Evolutionary conservation across 352 stramenopile genomes (phyloP), one percentile per base, ranked within the genome.

Genomic region (Saprolegnia diclina): DNA sequence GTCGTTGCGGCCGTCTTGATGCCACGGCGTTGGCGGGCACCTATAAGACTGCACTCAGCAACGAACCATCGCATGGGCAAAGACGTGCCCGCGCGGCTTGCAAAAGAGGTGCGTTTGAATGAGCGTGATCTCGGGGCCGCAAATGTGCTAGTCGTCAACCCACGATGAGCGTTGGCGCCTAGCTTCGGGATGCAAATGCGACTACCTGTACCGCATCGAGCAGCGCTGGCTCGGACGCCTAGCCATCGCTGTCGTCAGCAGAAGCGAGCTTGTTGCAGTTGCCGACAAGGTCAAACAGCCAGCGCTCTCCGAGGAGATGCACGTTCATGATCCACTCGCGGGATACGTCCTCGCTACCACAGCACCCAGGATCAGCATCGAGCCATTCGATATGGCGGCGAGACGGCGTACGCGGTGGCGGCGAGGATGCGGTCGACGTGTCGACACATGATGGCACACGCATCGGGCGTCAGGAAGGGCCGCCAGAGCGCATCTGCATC

Each of bases 301-400:
- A 69, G 21, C 21, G 18, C 22, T 69, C 63, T 5, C 63, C 63
- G 37, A 69, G 63, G 10, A 69, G 37, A 46, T 69, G 63, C 35
- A 55, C 21, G 26, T 69, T 69, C 63, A 69, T 69, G 40, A 69
- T 69, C 63, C 63, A 69, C 37, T 69, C 63, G 11, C 29, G 18
- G 9, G 63, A 69, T 7, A 69, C 35, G 48, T 52, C 42, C 29
- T 45, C 63, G 29, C 63, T 69, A 59, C 63, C 38, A 53, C 0
- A 66, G 37, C 16, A 62, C 16, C 19, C 35, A 14, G 3, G 13
- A 40, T 11, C 13, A 59, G 35, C n/a, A 14, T 22, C 5, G 21
- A 66, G 11, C 16, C 19, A 10, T 16, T 54, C 9, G 19, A 21
- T n/a, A 65, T 65, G 19, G 21, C 21, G 16, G 19, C 21, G 21